Evolutionary conservation across 2,329 filamentous ascomycete genomes (phyloP), one percentile per base, ranked within the genome.

Genomic region (Fusarium xylarioides): DNA sequence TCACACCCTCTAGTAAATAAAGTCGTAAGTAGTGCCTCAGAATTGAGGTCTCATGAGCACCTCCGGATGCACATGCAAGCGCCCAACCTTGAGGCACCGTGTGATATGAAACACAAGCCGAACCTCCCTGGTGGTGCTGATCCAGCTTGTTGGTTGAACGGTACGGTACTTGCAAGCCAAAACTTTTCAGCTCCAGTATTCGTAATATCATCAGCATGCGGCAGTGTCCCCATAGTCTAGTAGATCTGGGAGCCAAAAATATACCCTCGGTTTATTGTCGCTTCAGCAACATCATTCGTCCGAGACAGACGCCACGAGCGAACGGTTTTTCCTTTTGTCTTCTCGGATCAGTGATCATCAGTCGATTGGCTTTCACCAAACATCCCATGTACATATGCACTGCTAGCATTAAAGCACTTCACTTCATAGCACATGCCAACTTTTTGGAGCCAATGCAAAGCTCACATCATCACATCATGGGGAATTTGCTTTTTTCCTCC

Each of bases 11-110:
- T 23, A 30, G 23, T 68, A 40, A 21, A 40, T 54, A 58, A 71
- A 57, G 52, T 66, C 32, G 60, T 55, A 35, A 44, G 52, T 74
- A 62, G 65, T 72, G 58, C 71, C 71, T 74, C 71, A 71, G 71
- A 56, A 50, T 58, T 40, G 59, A 75, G 63, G 73, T 76, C 71
- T 70, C 63, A 74, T 74, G 71, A 74, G 71, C 71, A 62, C 63
- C 54, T 73, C 59, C 40, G 49, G 40, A 67, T 66, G 70, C 62
- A 70, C 72, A 75, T 76, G 74, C 74, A 73, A 65, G 61, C 69
- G 63, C 69, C 72, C 61, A 60, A 23, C 50, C 53, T 37, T 64
- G 57, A 68, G 53, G 63, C 55, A 42, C 64, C 34, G 30, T 50
- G 34, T 55, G 23, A 28, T 60, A 37, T 59, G 62, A 56, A 63